phyloP scores from a whole-genome alignment of 805 yeast species.

The Starmerella gropengiesseri region DNA sequence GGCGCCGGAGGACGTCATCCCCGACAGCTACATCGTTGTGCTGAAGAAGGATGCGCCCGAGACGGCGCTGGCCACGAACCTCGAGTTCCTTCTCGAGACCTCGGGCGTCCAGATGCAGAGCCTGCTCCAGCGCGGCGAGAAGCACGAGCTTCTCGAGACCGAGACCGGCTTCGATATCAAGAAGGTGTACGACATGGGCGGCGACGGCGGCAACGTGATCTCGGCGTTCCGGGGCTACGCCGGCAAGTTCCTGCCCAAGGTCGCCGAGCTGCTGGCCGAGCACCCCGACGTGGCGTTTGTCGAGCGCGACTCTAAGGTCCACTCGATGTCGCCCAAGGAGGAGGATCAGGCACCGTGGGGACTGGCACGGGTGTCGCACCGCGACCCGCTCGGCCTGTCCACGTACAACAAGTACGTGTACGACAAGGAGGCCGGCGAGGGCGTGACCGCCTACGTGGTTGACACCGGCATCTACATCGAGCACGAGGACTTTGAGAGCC shows the following conservation, averaged over 20 bases:
- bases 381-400: slow-evolving; percentile 48
- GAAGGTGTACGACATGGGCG: slow-evolving; percentile 38
- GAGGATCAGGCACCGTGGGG: slow-evolving; percentile 70
- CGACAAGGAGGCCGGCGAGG: slow-evolving; percentile 41
- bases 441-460: slow-evolving; percentile 39
- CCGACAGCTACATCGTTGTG: slow-evolving; percentile 58
- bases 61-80: slow-evolving; percentile 52
- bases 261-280: slow-evolving; percentile 60
- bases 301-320: slow-evolving; percentile 50
- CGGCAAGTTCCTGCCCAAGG: slow-evolving; percentile 68
- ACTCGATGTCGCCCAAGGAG: slow-evolving; percentile 36
- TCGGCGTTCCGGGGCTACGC: slow-evolving; percentile 59
- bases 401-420: slow-evolving; percentile 50
- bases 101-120: slow-evolving; percentile 25
- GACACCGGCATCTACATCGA: slow-evolving; percentile 46
- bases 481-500: slow-evolving; percentile 45
- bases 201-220: slow-evolving; percentile 5
- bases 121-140: slow-evolving; percentile 33
- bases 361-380: slow-evolving; percentile 57
- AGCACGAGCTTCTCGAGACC: slow-evolving; percentile 25
- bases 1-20: slow-evolving; percentile 21
- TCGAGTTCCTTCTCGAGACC: slow-evolving; percentile 44
- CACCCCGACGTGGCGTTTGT: slow-evolving; percentile 46
- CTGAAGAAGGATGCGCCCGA: slow-evolving; percentile 54
- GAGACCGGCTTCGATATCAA: slow-evolving; percentile 22